Base-by-base conservation (phyloP, 2,329 filamentous ascomycete species). In the Aspergillus versicolor region DNA sequence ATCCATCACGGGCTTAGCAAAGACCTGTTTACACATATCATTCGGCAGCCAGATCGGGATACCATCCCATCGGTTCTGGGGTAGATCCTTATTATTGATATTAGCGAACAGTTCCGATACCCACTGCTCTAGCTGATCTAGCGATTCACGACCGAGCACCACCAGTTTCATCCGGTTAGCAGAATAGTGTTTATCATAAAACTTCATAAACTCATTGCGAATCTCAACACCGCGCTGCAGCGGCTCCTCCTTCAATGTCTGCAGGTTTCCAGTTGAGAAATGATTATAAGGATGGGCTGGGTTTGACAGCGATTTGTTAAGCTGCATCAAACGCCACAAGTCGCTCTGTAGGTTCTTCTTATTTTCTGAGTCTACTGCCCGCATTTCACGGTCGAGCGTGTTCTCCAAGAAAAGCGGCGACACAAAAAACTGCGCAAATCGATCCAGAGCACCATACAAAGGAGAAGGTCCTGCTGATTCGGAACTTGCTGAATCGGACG, bases 291-390 rank as follows among this genome's bases (percentile, higher is more conserved):
- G 92, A 67, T 97, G 92, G 13, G 88, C 85, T 3, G 90, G 88
- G 73, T 93, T 96, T 2, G 91, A 91, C n/a, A 94, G 78, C 3
- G 88, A 88, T 77, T 96, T 96, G 70, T 91, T 89, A 22, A 97
- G 81, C 75, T 97, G 92, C 68, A 93, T 86, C 61, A 96, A 77
- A 15, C 92, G 86, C 91, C 92, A 96, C 55, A 84, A 84, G 69
- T 97, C 92, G 71, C 86, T 93, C 76, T 97, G 92, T 48, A 97
- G 79, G 66, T 97, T 97, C 83, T 97, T 97, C 82, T 96, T 96
- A 78, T 97, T 96, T 74, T 97, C 92, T 5, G 92, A 96, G 70
- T 97, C 92, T 19, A 97, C 92, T 1, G 92, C 92, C 63, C 84
- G 87, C 61, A 97, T 80, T 76, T 97, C 92, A 49, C 92, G 85